Evolutionary conservation across 2,329 filamentous ascomycete genomes (phyloP).

Genomic region (Leptographium procerum): DNA sequence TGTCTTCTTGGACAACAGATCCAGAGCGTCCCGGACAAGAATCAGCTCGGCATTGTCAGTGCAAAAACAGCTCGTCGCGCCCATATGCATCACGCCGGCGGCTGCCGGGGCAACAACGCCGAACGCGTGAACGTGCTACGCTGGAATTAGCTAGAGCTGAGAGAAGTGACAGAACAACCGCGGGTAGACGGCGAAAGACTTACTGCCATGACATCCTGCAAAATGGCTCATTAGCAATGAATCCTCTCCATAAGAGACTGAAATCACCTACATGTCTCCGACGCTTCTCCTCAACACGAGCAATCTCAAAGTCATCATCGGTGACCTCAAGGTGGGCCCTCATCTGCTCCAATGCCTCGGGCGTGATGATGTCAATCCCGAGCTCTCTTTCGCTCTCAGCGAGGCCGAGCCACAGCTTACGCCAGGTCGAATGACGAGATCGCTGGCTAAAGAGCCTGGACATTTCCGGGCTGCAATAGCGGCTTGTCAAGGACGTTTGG

Average conservation of each 20-base stretch:
- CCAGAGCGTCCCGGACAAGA: slow-evolving; percentile 38
- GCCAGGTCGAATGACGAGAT: slow-evolving; percentile 65
- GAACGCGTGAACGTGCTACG: background rate
- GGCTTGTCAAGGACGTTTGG: slow-evolving; percentile 55
- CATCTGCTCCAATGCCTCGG: slow-evolving; percentile 67
- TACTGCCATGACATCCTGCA: no score
- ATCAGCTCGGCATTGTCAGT: slow-evolving; percentile 4
- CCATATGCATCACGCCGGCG: background rate
- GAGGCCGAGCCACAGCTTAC: slow-evolving; percentile 73
- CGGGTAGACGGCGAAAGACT: no score
- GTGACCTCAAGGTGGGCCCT: slow-evolving; percentile 42
- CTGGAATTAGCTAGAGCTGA: background rate
- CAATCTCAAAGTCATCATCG: background rate
- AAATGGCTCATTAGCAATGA: no score
- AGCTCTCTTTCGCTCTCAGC: slow-evolving; percentile 77
- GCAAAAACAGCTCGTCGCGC: slow-evolving; percentile 1
- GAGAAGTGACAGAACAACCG: no score
- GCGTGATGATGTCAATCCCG: slow-evolving; percentile 57
- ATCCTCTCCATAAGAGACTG: no score
- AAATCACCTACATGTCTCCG: background rate
- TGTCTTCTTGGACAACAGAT: slow-evolving; percentile 64
- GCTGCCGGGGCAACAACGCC: background rate
- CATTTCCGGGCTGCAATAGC: slow-evolving; percentile 68
- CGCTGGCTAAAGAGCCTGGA: slow-evolving; percentile 67
- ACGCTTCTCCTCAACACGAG: background rate